phyloP scores from a whole-genome alignment of 1,139 yeast genomes.

The Eremothecium cymbalariae region DNA sequence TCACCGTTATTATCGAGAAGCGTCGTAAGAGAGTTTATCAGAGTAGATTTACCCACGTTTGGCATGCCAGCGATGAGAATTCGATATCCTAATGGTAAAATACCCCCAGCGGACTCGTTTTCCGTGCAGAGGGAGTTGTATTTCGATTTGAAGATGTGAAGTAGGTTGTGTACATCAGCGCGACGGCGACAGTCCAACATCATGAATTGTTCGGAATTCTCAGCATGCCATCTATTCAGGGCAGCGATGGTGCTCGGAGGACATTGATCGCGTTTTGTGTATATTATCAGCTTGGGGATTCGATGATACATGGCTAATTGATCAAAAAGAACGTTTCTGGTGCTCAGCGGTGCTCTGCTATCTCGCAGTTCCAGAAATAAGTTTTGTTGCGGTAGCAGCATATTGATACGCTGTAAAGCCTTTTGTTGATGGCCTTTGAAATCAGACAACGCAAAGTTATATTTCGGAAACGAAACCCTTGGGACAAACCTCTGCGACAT shows the following conservation, averaged over 20 bases:
- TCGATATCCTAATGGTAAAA: conserved; percentile 77
- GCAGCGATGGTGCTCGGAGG: conserved; percentile 13
- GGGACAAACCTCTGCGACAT: conserved; percentile 32
- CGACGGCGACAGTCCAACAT: conserved; percentile 52
- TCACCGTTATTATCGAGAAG: no score
- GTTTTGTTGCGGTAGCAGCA: conserved; percentile 73
- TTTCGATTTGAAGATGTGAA: conserved; percentile 42
- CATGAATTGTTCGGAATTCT: conserved; percentile 45
- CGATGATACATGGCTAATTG: conserved; percentile 37
- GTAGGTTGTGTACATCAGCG: conserved; percentile 44
- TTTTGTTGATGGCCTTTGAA: conserved; percentile 88
- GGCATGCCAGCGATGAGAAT: conserved; percentile 90
- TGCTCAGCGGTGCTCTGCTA: conserved; percentile 78
- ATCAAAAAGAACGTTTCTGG: conserved; percentile 76
- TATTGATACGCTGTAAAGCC: conserved; percentile 63
- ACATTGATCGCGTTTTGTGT: conserved; percentile 27
- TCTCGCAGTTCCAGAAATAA: conserved; percentile 79
- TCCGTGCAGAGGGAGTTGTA: conserved; percentile 27
- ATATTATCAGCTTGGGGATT: conserved; percentile 22
- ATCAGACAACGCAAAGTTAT: conserved; percentile 62
- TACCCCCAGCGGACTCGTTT: conserved; percentile 36
- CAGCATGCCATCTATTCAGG: conserved; percentile 36
- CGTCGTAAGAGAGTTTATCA: conserved; percentile 65
- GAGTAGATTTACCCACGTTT: conserved; percentile 93
- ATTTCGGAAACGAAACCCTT: conserved; percentile 50